phyloP scores from a whole-genome alignment of 148 eudicot genomes.

The Rhododendron henanense region DNA sequence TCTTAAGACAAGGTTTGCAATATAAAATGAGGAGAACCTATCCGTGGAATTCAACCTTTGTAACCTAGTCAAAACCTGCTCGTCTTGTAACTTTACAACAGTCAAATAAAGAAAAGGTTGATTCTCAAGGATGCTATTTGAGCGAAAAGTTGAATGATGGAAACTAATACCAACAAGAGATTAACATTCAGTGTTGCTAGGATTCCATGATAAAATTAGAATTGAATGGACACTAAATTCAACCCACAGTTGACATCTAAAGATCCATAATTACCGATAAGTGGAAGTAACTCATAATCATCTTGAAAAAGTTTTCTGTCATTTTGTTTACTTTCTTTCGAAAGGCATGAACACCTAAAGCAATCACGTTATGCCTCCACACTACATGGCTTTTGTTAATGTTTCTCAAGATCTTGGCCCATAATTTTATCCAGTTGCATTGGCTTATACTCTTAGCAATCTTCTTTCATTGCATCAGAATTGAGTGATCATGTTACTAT shows the following conservation, averaged over 20 bases:
- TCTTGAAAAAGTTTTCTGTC: not conserved
- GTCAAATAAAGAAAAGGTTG: not conserved
- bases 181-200: not conserved
- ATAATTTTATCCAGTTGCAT: no score
- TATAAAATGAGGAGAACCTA: not conserved
- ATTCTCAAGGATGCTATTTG: no score
- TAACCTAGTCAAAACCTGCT: not conserved
- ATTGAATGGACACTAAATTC: not conserved
- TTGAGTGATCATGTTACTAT: not conserved
- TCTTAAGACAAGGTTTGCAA: not conserved
- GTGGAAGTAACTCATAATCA: not conserved
- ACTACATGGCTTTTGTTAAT: not conserved
- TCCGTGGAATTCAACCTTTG: not conserved
- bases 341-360: not conserved
- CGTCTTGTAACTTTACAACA: not conserved
- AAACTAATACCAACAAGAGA: not conserved
- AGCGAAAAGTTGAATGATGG: not conserved
- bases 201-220: not conserved
- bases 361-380: conserved; percentile 2
- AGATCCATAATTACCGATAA: not conserved
- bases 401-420: not conserved
- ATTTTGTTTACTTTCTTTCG: not conserved
- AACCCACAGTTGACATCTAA: not conserved
- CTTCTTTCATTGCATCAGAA: not conserved
- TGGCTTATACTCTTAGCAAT: not conserved